These are phyloP conservation scores for Ensete glaucum DNA, from an alignment of 176 grass and related monocot species.

Conservation along the genomic window DNA sequence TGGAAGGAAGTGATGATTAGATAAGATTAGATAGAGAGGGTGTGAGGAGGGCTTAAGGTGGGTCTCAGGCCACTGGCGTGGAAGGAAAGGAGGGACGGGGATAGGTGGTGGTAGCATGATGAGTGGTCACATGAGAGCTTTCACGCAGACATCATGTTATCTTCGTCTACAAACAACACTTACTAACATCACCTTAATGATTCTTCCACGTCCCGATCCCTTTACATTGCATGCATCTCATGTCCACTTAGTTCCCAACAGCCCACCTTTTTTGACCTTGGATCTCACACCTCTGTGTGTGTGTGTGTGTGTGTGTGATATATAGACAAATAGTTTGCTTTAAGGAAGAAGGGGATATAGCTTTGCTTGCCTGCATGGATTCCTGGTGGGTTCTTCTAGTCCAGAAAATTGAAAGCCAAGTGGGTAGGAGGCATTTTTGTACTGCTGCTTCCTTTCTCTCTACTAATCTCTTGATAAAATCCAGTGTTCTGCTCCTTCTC, in stretches of 20 bases:
- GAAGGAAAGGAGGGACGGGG: conserved; percentile 10
- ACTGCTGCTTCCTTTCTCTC: not conserved
- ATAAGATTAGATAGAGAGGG: not conserved
- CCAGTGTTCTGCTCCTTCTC: not conserved
- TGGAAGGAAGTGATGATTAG: conserved; percentile 9
- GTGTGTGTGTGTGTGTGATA: not conserved
- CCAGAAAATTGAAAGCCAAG: conserved; percentile 76
- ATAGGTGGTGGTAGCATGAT: conserved; percentile 55
- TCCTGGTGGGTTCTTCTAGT: conserved; percentile 39
- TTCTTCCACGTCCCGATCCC: conserved; percentile 21
- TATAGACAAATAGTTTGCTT: conserved; percentile 2
- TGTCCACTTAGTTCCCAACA: conserved; percentile 68
- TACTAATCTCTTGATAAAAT: not conserved
- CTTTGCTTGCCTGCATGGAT: conserved; percentile 40
- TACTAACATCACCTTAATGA: conserved; percentile 7
- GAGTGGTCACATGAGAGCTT: conserved; percentile 80
- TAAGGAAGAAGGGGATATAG: conserved; percentile 21
- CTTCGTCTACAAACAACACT: conserved; percentile 91
- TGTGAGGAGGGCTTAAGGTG: not conserved
- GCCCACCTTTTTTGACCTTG: conserved; percentile 39
- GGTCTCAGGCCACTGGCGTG: conserved; percentile 28
- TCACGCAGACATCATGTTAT: conserved; percentile 99
- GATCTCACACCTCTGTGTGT: conserved; percentile 7
- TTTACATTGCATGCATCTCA: conserved; percentile 35
- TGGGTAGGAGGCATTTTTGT: conserved; percentile 65